Base-by-base conservation (phyloP, 2,329 filamentous ascomycete species). In the Aspergillus luchuensis region DNA sequence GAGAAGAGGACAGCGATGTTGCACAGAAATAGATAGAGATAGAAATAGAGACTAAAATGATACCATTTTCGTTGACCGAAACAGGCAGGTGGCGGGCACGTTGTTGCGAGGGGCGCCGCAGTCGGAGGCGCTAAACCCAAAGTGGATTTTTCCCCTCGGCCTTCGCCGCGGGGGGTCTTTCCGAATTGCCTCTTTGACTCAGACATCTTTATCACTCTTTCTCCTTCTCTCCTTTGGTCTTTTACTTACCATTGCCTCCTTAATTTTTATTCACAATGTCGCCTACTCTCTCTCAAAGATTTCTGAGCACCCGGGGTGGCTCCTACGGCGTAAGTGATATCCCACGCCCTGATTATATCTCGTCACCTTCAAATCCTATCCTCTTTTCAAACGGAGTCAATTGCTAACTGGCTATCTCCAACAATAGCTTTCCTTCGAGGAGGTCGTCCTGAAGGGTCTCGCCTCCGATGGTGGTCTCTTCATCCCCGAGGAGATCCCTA, bases 401-500 rank as follows among this genome's bases (percentile, higher is more conserved):
- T 61, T 11, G 59, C 62, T 68, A 52, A 67, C 51, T n/a, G 25
- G 41, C 8, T 33, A 11, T 19, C n/a, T 5, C 11, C 33, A 8
- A 62, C 0, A 45, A 33, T 59, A 76, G 74, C 70, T 96, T 68
- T 93, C 91, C 56, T 97, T 97, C 76, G 93, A 97, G 78, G 88
- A 92, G 57, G 92, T 92, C 50, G 92, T 97, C 43, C 83, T 97
- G 66, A 96, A 96, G 78, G 92, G 92, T 48, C 87, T 97, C 59
- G 92, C 92, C 60, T 83, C 86, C 49, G 93, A 97, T 72, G 91
- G 92, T 60, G 93, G 93, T 56, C 87, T 97, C 28, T 97, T 94
- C 81, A 89, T 97, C 64, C 93, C 93, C 45, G 89, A 97, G 47
- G 64, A 72, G 36, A 66, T 73, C 15, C 71, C 71, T 17, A 36